Conservation (phyloP, 2,329 filamentous ascomycete species). For the Sarocladium oryzae region DNA sequence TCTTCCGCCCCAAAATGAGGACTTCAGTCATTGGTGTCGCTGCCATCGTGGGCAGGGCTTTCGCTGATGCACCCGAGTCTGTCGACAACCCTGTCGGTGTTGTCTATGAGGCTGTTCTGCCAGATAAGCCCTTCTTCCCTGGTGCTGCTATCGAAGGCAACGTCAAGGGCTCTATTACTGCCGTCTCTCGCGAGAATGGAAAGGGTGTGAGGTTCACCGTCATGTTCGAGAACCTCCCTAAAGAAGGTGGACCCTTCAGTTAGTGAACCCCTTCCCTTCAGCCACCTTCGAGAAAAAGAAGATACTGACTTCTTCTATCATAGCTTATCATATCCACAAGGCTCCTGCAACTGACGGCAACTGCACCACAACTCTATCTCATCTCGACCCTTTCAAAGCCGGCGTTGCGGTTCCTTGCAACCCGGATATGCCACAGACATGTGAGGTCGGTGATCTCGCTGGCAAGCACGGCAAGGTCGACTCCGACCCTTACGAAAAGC, state of each 20-base stretch:
- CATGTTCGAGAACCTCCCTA: conserved; percentile 52
- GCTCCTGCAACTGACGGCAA: conserved; percentile 62
- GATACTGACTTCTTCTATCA: conserved; percentile 11
- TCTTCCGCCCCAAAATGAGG: conserved; percentile 19
- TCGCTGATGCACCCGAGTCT: conserved; percentile 42
- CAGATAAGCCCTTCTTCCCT: conserved; percentile 44
- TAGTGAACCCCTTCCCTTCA: conserved; percentile 20
- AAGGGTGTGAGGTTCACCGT: conserved; percentile 50
- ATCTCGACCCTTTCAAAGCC: conserved; percentile 65
- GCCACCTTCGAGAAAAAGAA: conserved; percentile 5
- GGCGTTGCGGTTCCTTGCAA: conserved; percentile 59
- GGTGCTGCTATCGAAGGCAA: conserved; percentile 41
- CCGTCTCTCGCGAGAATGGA: conserved; percentile 38
- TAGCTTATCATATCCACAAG: conserved; percentile 69
- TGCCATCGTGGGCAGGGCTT: conserved; percentile 21
- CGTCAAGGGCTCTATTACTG: conserved; percentile 46
- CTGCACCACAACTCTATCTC: conserved; percentile 60
- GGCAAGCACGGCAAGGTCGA: conserved; percentile 65
- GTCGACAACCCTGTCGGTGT: conserved; percentile 49
- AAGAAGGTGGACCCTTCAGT: conserved; percentile 54
- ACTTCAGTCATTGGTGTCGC: conserved; percentile 18
- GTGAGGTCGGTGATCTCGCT: conserved; percentile 70
- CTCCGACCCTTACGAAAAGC: conserved; percentile 39
- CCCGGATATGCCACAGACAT: conserved; percentile 48
- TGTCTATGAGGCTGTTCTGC: conserved; percentile 50